These are phyloP conservation scores for Penicillium fuscoglaucum DNA, from an alignment of 2,329 filamentous ascomycete species.

Conservation along the genomic window DNA sequence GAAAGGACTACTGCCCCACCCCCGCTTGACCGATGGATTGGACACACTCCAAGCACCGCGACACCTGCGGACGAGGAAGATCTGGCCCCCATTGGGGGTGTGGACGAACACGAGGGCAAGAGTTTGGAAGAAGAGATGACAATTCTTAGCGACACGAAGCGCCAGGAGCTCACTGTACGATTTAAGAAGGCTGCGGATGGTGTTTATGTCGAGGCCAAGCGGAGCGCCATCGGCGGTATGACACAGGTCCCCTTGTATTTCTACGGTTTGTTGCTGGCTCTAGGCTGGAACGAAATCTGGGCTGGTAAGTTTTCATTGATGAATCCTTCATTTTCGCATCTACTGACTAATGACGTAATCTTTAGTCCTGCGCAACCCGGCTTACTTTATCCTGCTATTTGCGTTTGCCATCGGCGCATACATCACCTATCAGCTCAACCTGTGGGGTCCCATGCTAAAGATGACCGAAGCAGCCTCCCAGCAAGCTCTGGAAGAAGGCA, in stretches of 20 bases:
- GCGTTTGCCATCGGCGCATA: slow-evolving; percentile 76
- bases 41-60: slow-evolving; percentile 70
- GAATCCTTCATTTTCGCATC: slow-evolving; percentile 9
- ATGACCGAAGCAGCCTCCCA: slow-evolving; percentile 86
- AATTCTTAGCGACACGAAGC: slow-evolving; percentile 84
- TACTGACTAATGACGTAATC: slow-evolving; percentile 5
- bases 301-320: slow-evolving; percentile 65
- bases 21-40: slow-evolving; percentile 81
- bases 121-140: slow-evolving; percentile 96
- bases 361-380: slow-evolving; percentile 84
- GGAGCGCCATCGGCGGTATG: slow-evolving; percentile 91
- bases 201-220: slow-evolving; percentile 96
- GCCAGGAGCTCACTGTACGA: slow-evolving; percentile 84
- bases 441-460: slow-evolving; percentile 92
- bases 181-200: slow-evolving; percentile 99
- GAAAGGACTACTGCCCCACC: slow-evolving; percentile 72
- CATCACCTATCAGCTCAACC: slow-evolving; percentile 87
- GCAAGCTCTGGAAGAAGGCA: slow-evolving; percentile 88
- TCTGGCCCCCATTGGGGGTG: slow-evolving; percentile 80
- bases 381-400: slow-evolving; percentile 88
- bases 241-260: slow-evolving; percentile 94
- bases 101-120: slow-evolving; percentile 93
- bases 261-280: slow-evolving; percentile 79
- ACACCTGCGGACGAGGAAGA: slow-evolving; percentile 88
- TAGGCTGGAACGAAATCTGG: slow-evolving; percentile 99